A percentile compares a stretch with the other conserved stretches of the same genome.
Evolutionary conservation across 352 stramenopile genomes (phyloP).

Genomic region (Phytophthora tentaculata): DNA sequence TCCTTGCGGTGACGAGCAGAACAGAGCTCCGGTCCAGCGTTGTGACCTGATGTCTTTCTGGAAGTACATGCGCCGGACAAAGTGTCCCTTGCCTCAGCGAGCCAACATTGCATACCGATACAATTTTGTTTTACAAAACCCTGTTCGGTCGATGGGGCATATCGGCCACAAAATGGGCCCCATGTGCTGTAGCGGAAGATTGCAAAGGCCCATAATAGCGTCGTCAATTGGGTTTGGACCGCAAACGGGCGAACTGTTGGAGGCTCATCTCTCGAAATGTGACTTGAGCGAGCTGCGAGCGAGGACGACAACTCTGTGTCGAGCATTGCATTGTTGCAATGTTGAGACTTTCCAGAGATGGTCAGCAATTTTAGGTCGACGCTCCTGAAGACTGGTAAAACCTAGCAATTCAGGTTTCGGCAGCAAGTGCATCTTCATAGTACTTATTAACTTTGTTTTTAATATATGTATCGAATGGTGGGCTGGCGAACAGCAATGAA

Average conservation of each 20-base stretch:
- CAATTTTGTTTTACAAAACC: too few species aligned
- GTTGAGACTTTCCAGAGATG: too few species aligned
- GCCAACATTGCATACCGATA: slow-evolving; percentile 6
- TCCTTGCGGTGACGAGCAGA: background rate
- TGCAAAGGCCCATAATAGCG: slow-evolving; percentile 9
- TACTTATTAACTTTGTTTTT: background rate
- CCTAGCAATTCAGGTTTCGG: too few species aligned
- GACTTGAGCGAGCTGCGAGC: slow-evolving; percentile 8
- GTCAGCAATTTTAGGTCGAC: too few species aligned
- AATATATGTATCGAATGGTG: background rate
- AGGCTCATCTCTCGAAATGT: slow-evolving; percentile 6
- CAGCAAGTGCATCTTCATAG: too few species aligned
- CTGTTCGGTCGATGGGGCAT: slow-evolving; percentile 23
- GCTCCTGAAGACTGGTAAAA: too few species aligned
- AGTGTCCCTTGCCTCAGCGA: slow-evolving; percentile 21
- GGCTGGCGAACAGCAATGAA: background rate
- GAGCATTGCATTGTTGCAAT: slow-evolving; percentile 23
- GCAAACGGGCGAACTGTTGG: slow-evolving; percentile 18
- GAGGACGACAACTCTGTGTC: slow-evolving; percentile 13
- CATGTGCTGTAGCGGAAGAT: slow-evolving; percentile 32
- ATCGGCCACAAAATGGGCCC: slow-evolving; percentile 12
- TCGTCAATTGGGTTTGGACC: slow-evolving; percentile 11
- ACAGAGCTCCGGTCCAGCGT: slow-evolving; percentile 7
- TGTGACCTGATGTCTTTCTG: slow-evolving; percentile 19
- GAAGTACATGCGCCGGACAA: slow-evolving; percentile 9